Evolutionary conservation across 768 basidiomycete genomes (phyloP), one percentile per base, ranked within the genome.

Genomic region (Dacryopinax primogenitus): DNA sequence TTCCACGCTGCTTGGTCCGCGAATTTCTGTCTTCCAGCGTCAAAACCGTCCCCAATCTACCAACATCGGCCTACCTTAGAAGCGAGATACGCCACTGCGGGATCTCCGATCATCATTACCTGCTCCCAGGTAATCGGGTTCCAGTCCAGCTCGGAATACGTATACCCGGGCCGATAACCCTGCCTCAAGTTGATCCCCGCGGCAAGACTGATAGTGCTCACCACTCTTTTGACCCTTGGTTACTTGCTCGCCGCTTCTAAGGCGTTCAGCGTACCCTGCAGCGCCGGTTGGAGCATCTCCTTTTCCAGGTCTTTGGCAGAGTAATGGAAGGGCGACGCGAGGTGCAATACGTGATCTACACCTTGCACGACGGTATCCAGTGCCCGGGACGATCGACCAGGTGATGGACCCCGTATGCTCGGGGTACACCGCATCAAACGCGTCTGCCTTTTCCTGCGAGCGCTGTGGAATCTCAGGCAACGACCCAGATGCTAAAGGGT

Each of bases 1-100:
- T 69, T 45, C 63, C 65, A 67, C 1, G 71, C 71, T 0, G 70
- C 71, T 1, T 63, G 47, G 28, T 72, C 71, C 1, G 70, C 70
- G n/a, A 72, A 65, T 34, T 58, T 70, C 47, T 70, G 67, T 0
- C 63, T 66, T 0, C 36, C 30, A 3, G 1, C n/a, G 34, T 16
- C 18, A 30, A 33, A 1, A 7, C 21, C 11, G 26, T 63, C 1
- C 63, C 30, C 13, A 44, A 6, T 7, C 58, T 33, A 15, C 51
- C 3, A 23, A 4, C 26, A 6, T 9, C 26, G 21, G 26, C 51
- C 3, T 4, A 58, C 51, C 51, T 58, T 58, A 2, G 51, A 58
- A 9, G 32, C n/a, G 12, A 62, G 51, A 51, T 36, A 35, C n/a
- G n/a, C n/a, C n/a, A n/a, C n/a, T 4, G 33, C 23, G 34, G 58